These are phyloP conservation scores for Salix dunnii DNA, from an alignment of 345 rosid genomes.

Conservation along the genomic window DNA sequence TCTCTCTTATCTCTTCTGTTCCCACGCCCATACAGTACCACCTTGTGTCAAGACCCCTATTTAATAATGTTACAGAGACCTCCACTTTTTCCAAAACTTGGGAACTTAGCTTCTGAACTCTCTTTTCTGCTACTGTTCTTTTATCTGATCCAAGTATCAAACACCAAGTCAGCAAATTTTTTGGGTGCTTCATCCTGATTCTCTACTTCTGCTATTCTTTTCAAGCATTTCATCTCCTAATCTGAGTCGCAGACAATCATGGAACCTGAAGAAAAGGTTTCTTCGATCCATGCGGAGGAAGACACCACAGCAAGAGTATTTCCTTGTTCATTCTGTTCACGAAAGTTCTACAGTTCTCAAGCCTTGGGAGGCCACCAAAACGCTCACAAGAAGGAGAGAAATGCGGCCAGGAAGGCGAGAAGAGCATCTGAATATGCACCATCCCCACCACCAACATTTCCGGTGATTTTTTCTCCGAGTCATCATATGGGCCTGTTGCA, in stretches of 20 bases:
- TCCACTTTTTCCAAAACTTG: slow-evolving; percentile 56
- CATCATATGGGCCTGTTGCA: slow-evolving; percentile 36
- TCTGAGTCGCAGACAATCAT: slow-evolving; percentile 18
- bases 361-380: slow-evolving; percentile 96
- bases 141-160: background rate
- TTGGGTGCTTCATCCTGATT: background rate
- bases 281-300: slow-evolving; percentile 26
- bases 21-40: slow-evolving; percentile 66
- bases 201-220: background rate
- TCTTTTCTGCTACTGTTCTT: slow-evolving; percentile 14
- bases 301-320: slow-evolving; percentile 47
- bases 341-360: slow-evolving; percentile 85
- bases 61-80: slow-evolving; percentile 31
- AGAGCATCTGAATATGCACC: slow-evolving; percentile 44
- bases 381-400: slow-evolving; percentile 90
- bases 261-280: slow-evolving; percentile 38
- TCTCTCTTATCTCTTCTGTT: slow-evolving; percentile 58
- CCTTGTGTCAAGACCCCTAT: slow-evolving; percentile 34
- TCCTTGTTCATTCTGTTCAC: slow-evolving; percentile 73
- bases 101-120: slow-evolving; percentile 30
- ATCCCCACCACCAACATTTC: slow-evolving; percentile 30
- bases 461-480: slow-evolving; percentile 32
- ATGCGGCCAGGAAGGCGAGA: slow-evolving; percentile 67
- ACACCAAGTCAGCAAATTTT: background rate
- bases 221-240: background rate